phyloP scores from a whole-genome alignment of 164 flowering plant genomes.

The Vitis amurensis region DNA sequence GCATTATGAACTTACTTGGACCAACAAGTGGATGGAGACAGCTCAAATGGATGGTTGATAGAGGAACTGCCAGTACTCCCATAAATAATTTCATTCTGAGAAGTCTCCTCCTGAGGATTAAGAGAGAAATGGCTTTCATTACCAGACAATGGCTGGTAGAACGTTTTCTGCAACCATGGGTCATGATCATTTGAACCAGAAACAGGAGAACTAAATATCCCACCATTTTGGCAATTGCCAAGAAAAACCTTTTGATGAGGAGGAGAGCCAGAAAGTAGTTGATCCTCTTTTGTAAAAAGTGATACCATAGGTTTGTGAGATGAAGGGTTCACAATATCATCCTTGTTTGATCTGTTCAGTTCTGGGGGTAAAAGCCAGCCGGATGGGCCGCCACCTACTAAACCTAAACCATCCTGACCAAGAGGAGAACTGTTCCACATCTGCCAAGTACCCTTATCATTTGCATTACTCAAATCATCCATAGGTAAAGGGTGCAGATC shows the following conservation, averaged over 20 bases:
- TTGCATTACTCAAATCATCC: constrained; percentile 31
- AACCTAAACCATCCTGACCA: constrained; percentile 74
- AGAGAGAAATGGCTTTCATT: constrained; percentile 39
- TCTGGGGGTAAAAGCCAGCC: constrained; percentile 71
- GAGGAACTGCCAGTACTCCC: constrained; percentile 50
- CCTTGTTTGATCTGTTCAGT: constrained; percentile 43
- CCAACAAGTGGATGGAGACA: constrained; percentile 56
- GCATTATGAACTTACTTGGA: constrained; percentile 60
- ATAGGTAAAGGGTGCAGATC: constrained; percentile 31
- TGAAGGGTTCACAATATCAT: constrained; percentile 41
- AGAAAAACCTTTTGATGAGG: constrained; percentile 43
- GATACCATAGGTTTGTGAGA: constrained; percentile 51
- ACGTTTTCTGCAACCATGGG: constrained; percentile 56
- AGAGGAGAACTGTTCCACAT: constrained; percentile 89
- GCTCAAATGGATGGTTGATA: constrained; percentile 38
- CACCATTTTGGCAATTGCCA: constrained; percentile 52
- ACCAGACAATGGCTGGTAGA: constrained; percentile 44
- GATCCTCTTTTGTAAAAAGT: constrained; percentile 50
- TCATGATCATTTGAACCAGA: constrained; percentile 44
- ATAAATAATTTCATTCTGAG: constrained; percentile 43
- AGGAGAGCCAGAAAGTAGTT: constrained; percentile 32
- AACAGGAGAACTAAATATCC: constrained; percentile 34
- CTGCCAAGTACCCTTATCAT: constrained; percentile 71
- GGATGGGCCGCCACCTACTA: constrained; percentile 60
- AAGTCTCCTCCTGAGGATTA: constrained; percentile 36